Evolutionary conservation across 2,329 filamentous ascomycete genomes (phyloP), one percentile per base, ranked within the genome.

Genomic region (Didymella pinodella): DNA sequence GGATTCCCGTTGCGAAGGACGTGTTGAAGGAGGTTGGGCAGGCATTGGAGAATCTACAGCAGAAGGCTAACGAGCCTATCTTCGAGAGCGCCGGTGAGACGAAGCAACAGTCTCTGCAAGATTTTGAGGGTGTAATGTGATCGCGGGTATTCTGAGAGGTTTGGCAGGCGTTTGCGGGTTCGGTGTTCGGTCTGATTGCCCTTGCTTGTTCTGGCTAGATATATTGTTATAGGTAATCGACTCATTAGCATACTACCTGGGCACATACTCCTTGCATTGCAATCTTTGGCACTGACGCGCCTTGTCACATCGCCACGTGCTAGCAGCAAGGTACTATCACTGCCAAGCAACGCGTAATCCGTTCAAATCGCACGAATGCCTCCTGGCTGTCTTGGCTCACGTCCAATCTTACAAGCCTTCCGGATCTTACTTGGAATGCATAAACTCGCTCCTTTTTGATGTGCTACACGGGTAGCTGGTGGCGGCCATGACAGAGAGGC

Each of bases 1-100:
- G 85, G 84, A 78, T 76, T 11, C 77, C 72, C 0, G 81, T 85
- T 48, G 86, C 85, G 1, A 74, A 77, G 45, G 79, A 79, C 12
- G 67, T 88, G 54, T 68, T 89, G 48, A 78, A 80, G 20, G 83
- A 76, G 54, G 69, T 76, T 40, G 74, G 72, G 14, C 62, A 70
- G 43, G 72, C 66, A 20, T 40, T 76, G 25, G 66, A 53, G 16
- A 53, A 48, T 28, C 61, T 76, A 48, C 65, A 68, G 57, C 61
- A 61, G 43, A 67, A 59, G 46, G 66, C 48, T 12, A 50, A 48
- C 8, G 59, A 68, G 48, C 68, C 38, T 46, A 68, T 74, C 11
- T 72, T 73, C 48, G 62, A 48, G 3, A 40, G 26, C 22, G 52
- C 32, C 29, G 43, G 40, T 20, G 62, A 43, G 52, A 41, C 18